Conservation (phyloP, 257 asterid species). For the Nicotiana tomentosiformis region DNA sequence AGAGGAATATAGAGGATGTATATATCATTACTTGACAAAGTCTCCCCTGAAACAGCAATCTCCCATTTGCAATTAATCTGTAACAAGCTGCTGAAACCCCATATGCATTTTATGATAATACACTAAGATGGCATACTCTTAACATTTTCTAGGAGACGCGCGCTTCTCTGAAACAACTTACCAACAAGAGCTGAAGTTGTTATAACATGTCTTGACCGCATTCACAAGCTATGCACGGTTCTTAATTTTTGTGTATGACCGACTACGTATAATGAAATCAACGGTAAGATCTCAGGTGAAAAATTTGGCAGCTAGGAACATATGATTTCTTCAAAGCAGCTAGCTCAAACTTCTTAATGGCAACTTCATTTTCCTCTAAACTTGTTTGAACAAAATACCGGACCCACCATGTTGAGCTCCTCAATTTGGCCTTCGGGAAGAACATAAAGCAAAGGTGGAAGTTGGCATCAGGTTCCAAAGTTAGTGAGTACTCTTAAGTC, state of each 20-base stretch:
- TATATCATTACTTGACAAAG: neutral
- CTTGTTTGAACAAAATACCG: conserved; percentile 62
- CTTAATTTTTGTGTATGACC: neutral
- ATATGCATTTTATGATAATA: neutral
- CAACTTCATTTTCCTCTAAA: conserved; percentile 69
- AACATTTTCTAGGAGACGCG: neutral
- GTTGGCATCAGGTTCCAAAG: neutral
- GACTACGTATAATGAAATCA: conserved; percentile 6
- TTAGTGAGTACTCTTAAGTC: neutral
- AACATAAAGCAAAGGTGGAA: neutral
- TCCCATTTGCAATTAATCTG: neutral
- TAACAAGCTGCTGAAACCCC: neutral
- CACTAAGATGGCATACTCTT: neutral
- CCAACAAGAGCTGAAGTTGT: neutral
- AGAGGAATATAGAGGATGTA: neutral
- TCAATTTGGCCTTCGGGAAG: conserved; percentile 45
- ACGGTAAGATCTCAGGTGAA: conserved; percentile 63
- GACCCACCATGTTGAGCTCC: conserved; percentile 74
- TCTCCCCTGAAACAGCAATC: neutral
- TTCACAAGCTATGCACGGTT: neutral
- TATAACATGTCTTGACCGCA: neutral
- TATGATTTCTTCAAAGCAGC: conserved; percentile 50
- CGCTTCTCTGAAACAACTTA: neutral
- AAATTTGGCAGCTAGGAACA: conserved; percentile 55
- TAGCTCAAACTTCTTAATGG: conserved; percentile 52